Percentiles rank a stretch among this genome's conserved stretches.
phyloP scores from a whole-genome alignment of 1,284 basidiomycete genomes.

The Ganoderma boninense region DNA sequence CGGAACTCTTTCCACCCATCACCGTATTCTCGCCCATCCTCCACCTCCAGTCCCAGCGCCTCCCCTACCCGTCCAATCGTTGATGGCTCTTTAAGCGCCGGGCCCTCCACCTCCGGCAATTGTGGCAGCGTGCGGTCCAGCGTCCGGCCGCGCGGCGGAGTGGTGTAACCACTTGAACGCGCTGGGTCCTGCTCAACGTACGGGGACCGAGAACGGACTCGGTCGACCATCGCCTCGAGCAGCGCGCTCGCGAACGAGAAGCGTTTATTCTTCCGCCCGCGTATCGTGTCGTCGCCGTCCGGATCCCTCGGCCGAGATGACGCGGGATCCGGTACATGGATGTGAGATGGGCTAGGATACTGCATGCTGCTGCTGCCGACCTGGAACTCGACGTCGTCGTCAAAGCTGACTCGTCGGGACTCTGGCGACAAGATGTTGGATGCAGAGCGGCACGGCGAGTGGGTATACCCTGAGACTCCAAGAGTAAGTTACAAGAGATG shows the following conservation, averaged over 20 bases:
- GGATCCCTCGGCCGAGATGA: slow-evolving; percentile 29
- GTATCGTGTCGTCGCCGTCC: slow-evolving; percentile 33
- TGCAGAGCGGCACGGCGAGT: slow-evolving; percentile 30
- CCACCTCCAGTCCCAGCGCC: slow-evolving; percentile 50
- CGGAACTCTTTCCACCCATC: slow-evolving; percentile 91
- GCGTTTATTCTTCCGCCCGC: slow-evolving; percentile 47
- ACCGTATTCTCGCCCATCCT: slow-evolving; percentile 56
- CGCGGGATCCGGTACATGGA: slow-evolving; percentile 21
- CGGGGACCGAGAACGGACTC: slow-evolving; percentile 52
- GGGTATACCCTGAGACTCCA: background rate
- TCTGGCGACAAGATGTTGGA: slow-evolving; percentile 35
- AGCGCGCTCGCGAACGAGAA: slow-evolving; percentile 49
- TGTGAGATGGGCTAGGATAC: slow-evolving; percentile 25
- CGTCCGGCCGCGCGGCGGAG: slow-evolving; percentile 36
- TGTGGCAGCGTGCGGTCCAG: slow-evolving; percentile 29
- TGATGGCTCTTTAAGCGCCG: slow-evolving; percentile 35
- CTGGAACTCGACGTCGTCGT: slow-evolving; percentile 39
- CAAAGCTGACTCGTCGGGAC: slow-evolving; percentile 43
- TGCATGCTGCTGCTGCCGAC: slow-evolving; percentile 36
- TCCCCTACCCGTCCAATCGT: slow-evolving; percentile 45
- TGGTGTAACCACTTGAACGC: slow-evolving; percentile 29
- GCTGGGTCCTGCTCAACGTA: slow-evolving; percentile 23
- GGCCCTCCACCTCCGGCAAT: slow-evolving; percentile 32
- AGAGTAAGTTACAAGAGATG: background rate
- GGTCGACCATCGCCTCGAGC: slow-evolving; percentile 50